Evolutionary conservation across 495 filamentous ascomycete species (phyloP).

Genomic region (Jackrogersella minutella): DNA sequence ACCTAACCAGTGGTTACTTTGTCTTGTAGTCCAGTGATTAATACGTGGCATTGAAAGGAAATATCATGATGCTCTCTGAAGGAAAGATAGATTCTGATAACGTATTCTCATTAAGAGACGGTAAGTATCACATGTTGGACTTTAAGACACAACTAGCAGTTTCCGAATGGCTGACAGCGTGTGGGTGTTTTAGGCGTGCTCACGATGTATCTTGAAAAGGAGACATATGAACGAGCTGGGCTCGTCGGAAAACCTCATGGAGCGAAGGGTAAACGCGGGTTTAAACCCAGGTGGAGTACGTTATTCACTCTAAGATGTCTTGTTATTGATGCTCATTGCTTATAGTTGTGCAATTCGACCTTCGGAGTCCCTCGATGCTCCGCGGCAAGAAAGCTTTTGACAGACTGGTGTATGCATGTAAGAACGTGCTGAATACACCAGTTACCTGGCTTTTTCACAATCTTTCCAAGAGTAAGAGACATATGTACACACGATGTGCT

Average conservation of each 20-base stretch:
- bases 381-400: constrained; percentile 94
- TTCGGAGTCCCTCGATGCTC: constrained; percentile 81
- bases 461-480: constrained; percentile 52
- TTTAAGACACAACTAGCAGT: too few species aligned
- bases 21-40: not conserved
- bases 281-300: constrained; percentile 61
- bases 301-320: constrained; percentile 5
- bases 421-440: constrained; percentile 76
- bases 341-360: constrained; percentile 80
- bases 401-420: constrained; percentile 81
- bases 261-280: constrained; percentile 61
- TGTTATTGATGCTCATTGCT: constrained; percentile 8
- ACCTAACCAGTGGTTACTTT: not conserved
- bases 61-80: constrained; percentile 90
- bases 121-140: constrained; percentile 46
- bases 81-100: constrained; percentile 82
- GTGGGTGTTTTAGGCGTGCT: constrained; percentile 65
- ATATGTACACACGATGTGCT: not conserved
- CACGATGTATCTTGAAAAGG: constrained; percentile 79
- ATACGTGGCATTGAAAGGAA: constrained; percentile 62
- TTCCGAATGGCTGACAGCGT: constrained; percentile 1
- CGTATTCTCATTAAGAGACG: constrained; percentile 76
- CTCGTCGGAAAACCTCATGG: constrained; percentile 76
- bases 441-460: constrained; percentile 86
- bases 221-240: constrained; percentile 85